Percentiles rank a stretch among this genome's conserved stretches.
phyloP scores from a whole-genome alignment of 2,329 filamentous ascomycete species.

The Rachicladosporium sp. region DNA sequence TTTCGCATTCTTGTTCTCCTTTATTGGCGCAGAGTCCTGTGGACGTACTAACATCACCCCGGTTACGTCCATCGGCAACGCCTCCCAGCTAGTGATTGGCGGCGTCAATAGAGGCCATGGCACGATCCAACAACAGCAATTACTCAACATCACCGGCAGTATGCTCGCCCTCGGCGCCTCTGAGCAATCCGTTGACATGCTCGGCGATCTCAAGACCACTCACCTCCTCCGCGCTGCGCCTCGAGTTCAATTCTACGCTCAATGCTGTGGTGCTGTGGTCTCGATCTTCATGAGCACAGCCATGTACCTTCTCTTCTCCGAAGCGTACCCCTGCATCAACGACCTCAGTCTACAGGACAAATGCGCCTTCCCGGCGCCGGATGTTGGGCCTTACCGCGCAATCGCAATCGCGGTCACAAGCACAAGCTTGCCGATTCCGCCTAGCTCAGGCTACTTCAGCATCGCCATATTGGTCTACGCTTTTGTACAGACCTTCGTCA shows the following conservation, averaged over 20 bases:
- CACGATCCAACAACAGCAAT: slow-evolving; percentile 41
- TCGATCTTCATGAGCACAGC: slow-evolving; percentile 56
- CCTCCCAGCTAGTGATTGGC: slow-evolving; percentile 56
- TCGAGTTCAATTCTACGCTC: slow-evolving; percentile 53
- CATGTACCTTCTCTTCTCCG: slow-evolving; percentile 55
- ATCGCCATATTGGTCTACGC: slow-evolving; percentile 43
- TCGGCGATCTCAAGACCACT: slow-evolving; percentile 54
- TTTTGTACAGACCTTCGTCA: slow-evolving; percentile 39
- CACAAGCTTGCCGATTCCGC: slow-evolving; percentile 43
- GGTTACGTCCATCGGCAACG: slow-evolving; percentile 54
- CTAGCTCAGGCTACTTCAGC: slow-evolving; percentile 44
- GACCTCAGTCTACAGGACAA: slow-evolving; percentile 28
- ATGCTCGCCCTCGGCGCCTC: slow-evolving; percentile 28
- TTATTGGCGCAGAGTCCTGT: slow-evolving; percentile 49
- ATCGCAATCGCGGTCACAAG: slow-evolving; percentile 51
- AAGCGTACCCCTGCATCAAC: slow-evolving; percentile 57
- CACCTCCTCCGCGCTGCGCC: slow-evolving; percentile 55
- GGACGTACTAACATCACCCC: slow-evolving; percentile 47
- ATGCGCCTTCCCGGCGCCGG: slow-evolving; percentile 51
- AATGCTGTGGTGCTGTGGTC: slow-evolving; percentile 49
- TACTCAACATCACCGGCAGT: slow-evolving; percentile 53
- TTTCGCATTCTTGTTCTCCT: slow-evolving; percentile 49
- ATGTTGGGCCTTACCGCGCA: slow-evolving; percentile 53
- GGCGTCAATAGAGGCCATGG: slow-evolving; percentile 47
- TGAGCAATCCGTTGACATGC: slow-evolving; percentile 36